Evolutionary conservation across 164 flowering plant genomes (phyloP), one percentile per base, ranked within the genome.

Genomic region (Brasenia schreberi): DNA sequence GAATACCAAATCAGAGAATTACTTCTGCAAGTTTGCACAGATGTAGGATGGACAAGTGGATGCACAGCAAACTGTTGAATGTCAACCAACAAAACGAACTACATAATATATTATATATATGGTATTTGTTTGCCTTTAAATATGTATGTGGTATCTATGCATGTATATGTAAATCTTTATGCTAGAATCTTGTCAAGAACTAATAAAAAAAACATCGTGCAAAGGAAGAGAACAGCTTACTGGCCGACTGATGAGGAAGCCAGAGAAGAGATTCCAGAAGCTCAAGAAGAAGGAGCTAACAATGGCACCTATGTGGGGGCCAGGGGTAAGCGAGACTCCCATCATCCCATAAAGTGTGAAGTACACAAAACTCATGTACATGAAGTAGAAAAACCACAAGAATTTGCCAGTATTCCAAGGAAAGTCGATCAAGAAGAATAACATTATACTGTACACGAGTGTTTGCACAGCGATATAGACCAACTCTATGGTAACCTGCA

Each of bases 291-390:
- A 76, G 6, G 74, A 45, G 23, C 77, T 72, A 58, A 76, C 59
- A 42, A 81, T 73, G 65, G 80, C 69, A 18, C 80, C 81, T 9
- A 78, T 68, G 65, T 76, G 59, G n/a, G 68, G 74, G 65, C 74
- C 73, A 11, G 83, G 83, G 0, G 83, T 76, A 2, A 81, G 27
- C n/a, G 76, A 81, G 6, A 81, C 74, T 0, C 75, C 19, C 83
- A 81, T 78, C 83, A 81, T 81, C 52, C 83, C 83, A 61, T 74
- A 81, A 56, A 69, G 72, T 9, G 83, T 81, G 81, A 68, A 81
- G 75, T 81, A 81, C 43, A 76, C 12, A 19, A 81, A 70, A n/a
- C 78, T 70, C 75, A 72, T 76, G 73, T 67, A 78, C 77, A 76
- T 74, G 74, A 72, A 72, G 77, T 69, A 80, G 12, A 76, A 17